Percentiles rank a stretch among this genome's conserved stretches.
phyloP scores from a whole-genome alignment of 306 rosid species.

The Cicer pinnatifidum region DNA sequence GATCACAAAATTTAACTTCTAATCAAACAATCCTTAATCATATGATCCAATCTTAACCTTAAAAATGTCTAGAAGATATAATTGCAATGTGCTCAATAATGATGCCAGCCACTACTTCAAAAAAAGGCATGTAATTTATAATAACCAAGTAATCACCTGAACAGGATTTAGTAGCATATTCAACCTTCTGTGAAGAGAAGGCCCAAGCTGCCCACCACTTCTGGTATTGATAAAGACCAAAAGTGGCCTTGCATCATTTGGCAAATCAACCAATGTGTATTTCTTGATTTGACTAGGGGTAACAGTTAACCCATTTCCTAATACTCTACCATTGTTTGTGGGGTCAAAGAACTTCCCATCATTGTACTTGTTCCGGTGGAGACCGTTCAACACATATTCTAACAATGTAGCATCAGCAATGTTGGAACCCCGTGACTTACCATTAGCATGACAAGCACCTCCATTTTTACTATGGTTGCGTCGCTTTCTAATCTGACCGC shows the following conservation, averaged over 20 bases:
- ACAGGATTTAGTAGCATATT: slow-evolving; percentile 75
- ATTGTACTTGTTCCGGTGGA: slow-evolving; percentile 51
- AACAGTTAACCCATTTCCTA: slow-evolving; percentile 44
- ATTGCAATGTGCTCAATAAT: slow-evolving; percentile 26
- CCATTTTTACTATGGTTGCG: slow-evolving; percentile 55
- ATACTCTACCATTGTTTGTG: slow-evolving; percentile 43
- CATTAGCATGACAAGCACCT: slow-evolving; percentile 45
- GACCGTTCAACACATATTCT: slow-evolving; percentile 58
- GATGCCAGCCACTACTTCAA: slow-evolving; percentile 28
- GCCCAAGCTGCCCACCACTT: slow-evolving; percentile 80
- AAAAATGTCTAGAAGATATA: slow-evolving; percentile 34
- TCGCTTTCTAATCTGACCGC: slow-evolving; percentile 58
- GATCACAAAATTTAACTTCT: slow-evolving; percentile 28
- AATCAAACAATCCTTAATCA: slow-evolving; percentile 36
- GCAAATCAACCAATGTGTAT: slow-evolving; percentile 62
- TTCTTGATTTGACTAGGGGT: slow-evolving; percentile 50
- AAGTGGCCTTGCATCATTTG: slow-evolving; percentile 72
- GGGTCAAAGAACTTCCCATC: slow-evolving; percentile 47
- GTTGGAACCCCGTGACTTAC: slow-evolving; percentile 45
- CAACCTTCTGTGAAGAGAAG: slow-evolving; percentile 71
- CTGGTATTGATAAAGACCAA: slow-evolving; percentile 74
- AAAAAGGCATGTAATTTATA: slow-evolving; percentile 4
- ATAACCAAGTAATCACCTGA: slow-evolving; percentile 58
- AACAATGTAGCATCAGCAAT: slow-evolving; percentile 52
- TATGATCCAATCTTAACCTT: slow-evolving; percentile 7